phyloP scores from a whole-genome alignment of 2,329 filamentous ascomycete genomes.

The Juglanconis oblonga region DNA sequence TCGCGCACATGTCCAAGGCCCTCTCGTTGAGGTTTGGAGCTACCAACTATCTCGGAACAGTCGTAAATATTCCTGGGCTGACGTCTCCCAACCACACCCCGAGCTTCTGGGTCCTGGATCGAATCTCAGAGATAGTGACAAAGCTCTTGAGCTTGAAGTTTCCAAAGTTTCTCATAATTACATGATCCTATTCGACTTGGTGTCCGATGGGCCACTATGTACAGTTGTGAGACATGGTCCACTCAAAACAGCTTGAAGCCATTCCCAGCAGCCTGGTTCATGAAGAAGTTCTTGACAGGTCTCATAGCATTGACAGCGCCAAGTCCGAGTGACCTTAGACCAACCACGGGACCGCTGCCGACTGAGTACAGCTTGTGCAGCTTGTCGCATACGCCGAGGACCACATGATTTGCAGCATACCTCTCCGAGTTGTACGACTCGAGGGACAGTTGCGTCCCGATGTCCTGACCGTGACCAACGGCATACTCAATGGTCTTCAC shows the following conservation, averaged over 20 bases:
- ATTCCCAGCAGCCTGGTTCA: constrained; percentile 66
- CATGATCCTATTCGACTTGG: no score
- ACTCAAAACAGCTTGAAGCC: constrained; percentile 42
- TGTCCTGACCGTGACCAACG: constrained; percentile 79
- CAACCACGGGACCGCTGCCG: constrained; percentile 74
- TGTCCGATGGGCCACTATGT: background rate
- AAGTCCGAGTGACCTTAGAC: constrained; percentile 73
- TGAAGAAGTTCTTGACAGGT: constrained; percentile 79
- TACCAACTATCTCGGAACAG: no score
- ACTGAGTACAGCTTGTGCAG: constrained; percentile 90
- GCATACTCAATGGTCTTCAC: constrained; percentile 72
- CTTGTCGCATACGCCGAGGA: constrained; percentile 82
- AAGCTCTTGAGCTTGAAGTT: background rate
- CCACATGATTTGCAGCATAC: constrained; percentile 76
- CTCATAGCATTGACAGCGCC: constrained; percentile 71
- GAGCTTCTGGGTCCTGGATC: no score
- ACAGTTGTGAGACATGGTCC: background rate
- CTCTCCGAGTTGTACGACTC: constrained; percentile 79
- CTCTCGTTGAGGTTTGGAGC: no score
- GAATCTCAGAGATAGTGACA: no score
- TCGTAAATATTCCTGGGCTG: no score
- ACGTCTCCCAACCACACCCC: no score
- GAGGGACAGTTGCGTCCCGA: constrained; percentile 74
- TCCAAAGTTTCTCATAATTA: background rate
- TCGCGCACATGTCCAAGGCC: no score